Conservation (phyloP, 129 eudicot species). For the Dittrichia graveolens region DNA sequence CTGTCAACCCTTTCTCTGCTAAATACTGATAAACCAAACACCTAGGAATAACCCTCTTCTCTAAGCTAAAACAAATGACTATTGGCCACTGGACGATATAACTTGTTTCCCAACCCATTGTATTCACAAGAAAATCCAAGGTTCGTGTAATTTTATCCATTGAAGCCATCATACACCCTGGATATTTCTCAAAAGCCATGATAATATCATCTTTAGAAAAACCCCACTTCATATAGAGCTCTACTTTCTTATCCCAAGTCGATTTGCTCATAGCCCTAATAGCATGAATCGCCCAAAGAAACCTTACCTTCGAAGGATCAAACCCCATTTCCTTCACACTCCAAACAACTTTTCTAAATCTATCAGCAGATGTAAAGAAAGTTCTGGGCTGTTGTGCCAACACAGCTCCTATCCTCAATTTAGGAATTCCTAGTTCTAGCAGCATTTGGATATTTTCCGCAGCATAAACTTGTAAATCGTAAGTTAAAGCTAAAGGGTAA, state of each 20-base stretch:
- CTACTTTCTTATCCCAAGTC: constrained; percentile 51
- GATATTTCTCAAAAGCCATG: constrained; percentile 45
- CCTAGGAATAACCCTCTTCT: constrained; percentile 52
- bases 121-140: constrained; percentile 50
- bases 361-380: constrained; percentile 26
- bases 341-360: constrained; percentile 27
- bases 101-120: constrained; percentile 43
- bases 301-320: constrained; percentile 29
- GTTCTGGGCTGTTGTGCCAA: constrained; percentile 35
- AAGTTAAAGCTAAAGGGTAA: constrained; percentile 24
- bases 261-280: constrained; percentile 39
- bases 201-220: constrained; percentile 46
- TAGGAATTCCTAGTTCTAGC: constrained; percentile 44
- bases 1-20: constrained; percentile 37
- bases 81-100: constrained; percentile 29
- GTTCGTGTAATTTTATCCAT: constrained; percentile 33
- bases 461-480: constrained; percentile 30
- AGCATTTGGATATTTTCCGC: constrained; percentile 37
- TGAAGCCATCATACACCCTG: constrained; percentile 45
- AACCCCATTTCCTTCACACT: constrained; percentile 50
- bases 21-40: constrained; percentile 42
- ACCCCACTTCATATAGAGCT: constrained; percentile 47
- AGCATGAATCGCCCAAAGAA: constrained; percentile 43
- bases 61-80: constrained; percentile 35
- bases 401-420: constrained; percentile 20